Evolutionary conservation across 257 asterid species (phyloP).

Genomic region (Forsythia suspensa): DNA sequence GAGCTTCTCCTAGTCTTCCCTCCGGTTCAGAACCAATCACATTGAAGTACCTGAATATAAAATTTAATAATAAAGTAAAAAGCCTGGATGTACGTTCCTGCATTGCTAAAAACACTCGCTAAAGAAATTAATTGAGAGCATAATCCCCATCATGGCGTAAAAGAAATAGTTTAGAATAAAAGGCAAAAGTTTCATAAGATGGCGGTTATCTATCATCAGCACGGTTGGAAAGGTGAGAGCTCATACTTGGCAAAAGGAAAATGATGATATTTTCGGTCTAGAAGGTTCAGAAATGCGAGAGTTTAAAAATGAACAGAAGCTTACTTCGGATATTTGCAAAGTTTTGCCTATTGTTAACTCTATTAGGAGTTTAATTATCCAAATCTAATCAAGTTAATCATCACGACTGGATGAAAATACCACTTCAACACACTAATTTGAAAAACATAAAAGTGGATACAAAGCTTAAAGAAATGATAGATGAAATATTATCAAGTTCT

Average conservation of each 20-base stretch:
- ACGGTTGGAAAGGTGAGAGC: neutral
- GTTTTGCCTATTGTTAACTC: neutral
- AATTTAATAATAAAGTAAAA: neutral
- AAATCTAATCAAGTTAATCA: neutral
- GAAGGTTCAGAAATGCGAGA: neutral
- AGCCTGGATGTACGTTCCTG: neutral
- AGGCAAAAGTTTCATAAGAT: neutral
- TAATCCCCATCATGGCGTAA: neutral
- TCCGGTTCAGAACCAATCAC: slow-evolving; percentile 94
- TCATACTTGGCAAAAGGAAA: neutral
- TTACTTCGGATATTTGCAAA: neutral
- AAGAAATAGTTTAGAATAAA: neutral
- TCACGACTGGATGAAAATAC: neutral
- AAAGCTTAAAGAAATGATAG: neutral
- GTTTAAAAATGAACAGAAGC: neutral
- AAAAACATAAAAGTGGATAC: neutral
- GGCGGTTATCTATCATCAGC: neutral
- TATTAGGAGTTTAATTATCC: neutral
- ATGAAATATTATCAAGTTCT: neutral
- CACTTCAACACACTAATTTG: neutral
- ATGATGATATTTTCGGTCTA: neutral
- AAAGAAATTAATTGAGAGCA: neutral
- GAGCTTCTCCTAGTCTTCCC: slow-evolving; percentile 97
- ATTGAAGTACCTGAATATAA: slow-evolving; percentile 72
- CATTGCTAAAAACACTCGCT: neutral